Evolutionary conservation across 164 flowering plant species (phyloP).

Genomic region (Annona cherimola): DNA sequence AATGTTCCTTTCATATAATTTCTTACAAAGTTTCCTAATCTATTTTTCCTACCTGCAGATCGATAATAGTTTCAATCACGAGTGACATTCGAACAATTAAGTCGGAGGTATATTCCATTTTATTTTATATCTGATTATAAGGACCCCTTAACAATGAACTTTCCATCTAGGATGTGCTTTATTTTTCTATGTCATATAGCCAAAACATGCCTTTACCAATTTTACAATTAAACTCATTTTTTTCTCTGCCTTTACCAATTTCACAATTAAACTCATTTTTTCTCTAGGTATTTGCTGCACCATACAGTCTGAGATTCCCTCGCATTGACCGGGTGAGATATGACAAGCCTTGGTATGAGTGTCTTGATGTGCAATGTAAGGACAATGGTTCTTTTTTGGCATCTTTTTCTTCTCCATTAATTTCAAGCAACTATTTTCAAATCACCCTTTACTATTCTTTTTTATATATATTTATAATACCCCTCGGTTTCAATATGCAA

Average conservation of each 20-base stretch:
- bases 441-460: neutral
- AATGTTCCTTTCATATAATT: neutral
- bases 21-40: neutral
- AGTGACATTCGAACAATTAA: conserved; percentile 94
- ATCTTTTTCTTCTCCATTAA: neutral
- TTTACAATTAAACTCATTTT: neutral
- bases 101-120: conserved; percentile 54
- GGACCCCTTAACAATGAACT: neutral
- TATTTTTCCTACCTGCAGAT: conserved; percentile 37
- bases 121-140: neutral
- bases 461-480: neutral
- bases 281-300: conserved; percentile 90
- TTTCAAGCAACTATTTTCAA: neutral
- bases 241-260: neutral
- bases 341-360: conserved; percentile 99
- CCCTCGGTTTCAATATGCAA: neutral
- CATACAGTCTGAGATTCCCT: conserved; percentile 92
- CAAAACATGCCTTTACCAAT: too few relatives aligned
- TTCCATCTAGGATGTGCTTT: neutral
- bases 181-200: too few relatives aligned
- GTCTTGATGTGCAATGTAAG: conserved; percentile 91
- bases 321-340: conserved; percentile 88
- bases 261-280: neutral
- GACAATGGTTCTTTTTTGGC: neutral
- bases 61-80: conserved; percentile 81